Conservation (phyloP, 768 basidiomycete genomes). For the Calocera cornea region DNA sequence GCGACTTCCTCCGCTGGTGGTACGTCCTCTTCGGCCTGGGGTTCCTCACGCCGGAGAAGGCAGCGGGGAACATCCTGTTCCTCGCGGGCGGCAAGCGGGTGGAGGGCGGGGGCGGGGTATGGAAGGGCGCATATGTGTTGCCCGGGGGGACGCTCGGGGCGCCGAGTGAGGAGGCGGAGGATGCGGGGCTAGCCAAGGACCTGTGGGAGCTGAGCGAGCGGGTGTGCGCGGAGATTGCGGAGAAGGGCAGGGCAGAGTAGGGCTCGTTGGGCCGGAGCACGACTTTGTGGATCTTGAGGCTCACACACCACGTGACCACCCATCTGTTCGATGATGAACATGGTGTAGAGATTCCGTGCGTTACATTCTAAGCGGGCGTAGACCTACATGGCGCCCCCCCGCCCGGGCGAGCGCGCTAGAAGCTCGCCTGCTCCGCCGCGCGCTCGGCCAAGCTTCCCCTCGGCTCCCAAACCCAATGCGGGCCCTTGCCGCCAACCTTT, state of each 20-base stretch:
- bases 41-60: constrained; percentile 14
- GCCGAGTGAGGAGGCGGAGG: constrained; percentile 18
- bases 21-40: constrained; percentile 16
- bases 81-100: background rate
- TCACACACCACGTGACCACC: no score
- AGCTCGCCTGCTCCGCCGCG: constrained; percentile 19
- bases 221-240: background rate
- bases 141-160: constrained; percentile 19
- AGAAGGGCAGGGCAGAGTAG: background rate
- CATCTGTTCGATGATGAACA: no score
- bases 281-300: no score
- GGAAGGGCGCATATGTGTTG: constrained; percentile 23
- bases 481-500: constrained; percentile 6
- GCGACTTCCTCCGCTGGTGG: constrained; percentile 13
- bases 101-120: constrained; percentile 16
- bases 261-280: no score
- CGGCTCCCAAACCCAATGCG: constrained; percentile 17
- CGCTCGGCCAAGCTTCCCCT: constrained; percentile 25
- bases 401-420: constrained; percentile 5
- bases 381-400: background rate
- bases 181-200: constrained; percentile 20
- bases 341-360: no score
- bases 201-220: constrained; percentile 24
- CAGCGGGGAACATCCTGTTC: background rate
- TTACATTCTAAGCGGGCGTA: background rate